Percentiles rank a stretch among this genome's conserved stretches.
Evolutionary conservation across 2,329 filamentous ascomycete genomes (phyloP).

Genomic region (Thermothelomyces thermophilus): DNA sequence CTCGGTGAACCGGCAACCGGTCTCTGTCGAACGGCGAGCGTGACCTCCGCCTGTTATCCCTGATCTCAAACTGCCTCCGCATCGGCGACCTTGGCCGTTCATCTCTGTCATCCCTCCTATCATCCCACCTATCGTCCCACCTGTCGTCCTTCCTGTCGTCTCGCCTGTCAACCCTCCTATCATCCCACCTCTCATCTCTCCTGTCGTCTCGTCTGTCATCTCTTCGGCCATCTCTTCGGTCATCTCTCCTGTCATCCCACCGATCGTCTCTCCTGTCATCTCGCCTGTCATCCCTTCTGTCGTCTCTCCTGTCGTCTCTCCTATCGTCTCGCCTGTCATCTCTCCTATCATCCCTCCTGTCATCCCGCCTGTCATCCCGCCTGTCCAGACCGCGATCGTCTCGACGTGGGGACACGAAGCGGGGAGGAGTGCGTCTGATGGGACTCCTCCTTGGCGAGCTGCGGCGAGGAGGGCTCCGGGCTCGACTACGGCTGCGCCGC

Average conservation of each 20-base stretch:
- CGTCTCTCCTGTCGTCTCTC: slow-evolving; percentile 18
- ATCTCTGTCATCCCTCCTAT: slow-evolving; percentile 19
- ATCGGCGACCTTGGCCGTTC: slow-evolving; percentile 34
- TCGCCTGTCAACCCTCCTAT: slow-evolving; percentile 13
- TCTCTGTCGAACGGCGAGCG: slow-evolving; percentile 48
- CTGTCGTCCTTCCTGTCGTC: slow-evolving; percentile 10
- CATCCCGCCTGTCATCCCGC: slow-evolving; percentile 6
- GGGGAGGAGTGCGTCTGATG: slow-evolving; percentile 31
- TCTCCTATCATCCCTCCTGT: slow-evolving; percentile 10
- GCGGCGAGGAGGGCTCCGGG: slow-evolving; percentile 32
- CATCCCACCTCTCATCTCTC: slow-evolving; percentile 18
- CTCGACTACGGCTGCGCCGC: slow-evolving; percentile 35
- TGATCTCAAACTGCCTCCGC: slow-evolving; percentile 34
- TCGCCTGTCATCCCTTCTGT: slow-evolving; percentile 9
- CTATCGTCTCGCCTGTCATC: slow-evolving; percentile 14
- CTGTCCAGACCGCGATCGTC: slow-evolving; percentile 27
- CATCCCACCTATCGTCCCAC: slow-evolving; percentile 12
- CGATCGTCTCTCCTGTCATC: slow-evolving; percentile 18
- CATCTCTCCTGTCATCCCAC: slow-evolving; percentile 8
- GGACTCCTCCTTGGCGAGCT: slow-evolving; percentile 30
- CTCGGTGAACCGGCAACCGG: slow-evolving; percentile 30
- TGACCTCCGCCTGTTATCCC: slow-evolving; percentile 41
- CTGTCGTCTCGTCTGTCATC: slow-evolving; percentile 17
- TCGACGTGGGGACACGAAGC: slow-evolving; percentile 35
- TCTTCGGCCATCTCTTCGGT: slow-evolving; percentile 13